Percentiles rank a stretch among this genome's conserved stretches.
Evolutionary conservation across 139 green algal species (phyloP).

Genomic region (Chlamydomonas sp.): DNA sequence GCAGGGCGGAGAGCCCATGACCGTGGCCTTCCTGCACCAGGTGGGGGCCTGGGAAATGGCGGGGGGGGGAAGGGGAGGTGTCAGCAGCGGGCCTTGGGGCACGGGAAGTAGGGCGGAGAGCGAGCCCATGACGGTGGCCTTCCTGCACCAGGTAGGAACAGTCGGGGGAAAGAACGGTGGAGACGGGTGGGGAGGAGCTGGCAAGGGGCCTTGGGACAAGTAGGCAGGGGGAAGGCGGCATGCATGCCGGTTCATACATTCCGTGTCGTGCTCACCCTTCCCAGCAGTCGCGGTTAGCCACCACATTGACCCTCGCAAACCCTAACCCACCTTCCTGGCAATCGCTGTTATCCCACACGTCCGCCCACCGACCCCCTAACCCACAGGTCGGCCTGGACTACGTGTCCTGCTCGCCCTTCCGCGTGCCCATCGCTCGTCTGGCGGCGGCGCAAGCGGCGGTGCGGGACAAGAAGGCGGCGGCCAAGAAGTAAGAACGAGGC

Average conservation of each 20-base stretch:
- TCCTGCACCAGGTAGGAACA: not conserved
- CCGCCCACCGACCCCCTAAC: not conserved
- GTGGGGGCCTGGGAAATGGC: not conserved
- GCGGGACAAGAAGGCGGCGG: no score
- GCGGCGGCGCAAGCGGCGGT: constrained; percentile 85
- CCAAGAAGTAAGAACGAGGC: no score
- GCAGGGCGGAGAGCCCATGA: constrained; percentile 89
- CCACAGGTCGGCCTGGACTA: constrained; percentile 76
- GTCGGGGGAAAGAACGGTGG: no score
- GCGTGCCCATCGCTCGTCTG: constrained; percentile 91
- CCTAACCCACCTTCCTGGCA: no score
- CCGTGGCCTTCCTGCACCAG: constrained; percentile 82
- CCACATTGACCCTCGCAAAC: no score
- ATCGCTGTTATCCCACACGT: no score
- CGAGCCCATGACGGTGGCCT: constrained; percentile 2
- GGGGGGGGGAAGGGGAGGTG: not conserved
- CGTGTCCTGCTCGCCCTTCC: constrained; percentile 89
- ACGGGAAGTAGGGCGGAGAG: constrained; percentile 68
- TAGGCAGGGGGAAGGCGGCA: no score
- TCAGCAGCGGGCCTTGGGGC: not conserved
- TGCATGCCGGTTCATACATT: no score
- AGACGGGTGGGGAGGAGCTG: no score
- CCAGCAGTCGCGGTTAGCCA: no score
- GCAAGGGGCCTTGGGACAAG: no score
- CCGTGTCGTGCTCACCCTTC: no score